Evolutionary conservation across 768 basidiomycete genomes (phyloP), one percentile per base, ranked within the genome.

Genomic region (Podaxis sp.): DNA sequence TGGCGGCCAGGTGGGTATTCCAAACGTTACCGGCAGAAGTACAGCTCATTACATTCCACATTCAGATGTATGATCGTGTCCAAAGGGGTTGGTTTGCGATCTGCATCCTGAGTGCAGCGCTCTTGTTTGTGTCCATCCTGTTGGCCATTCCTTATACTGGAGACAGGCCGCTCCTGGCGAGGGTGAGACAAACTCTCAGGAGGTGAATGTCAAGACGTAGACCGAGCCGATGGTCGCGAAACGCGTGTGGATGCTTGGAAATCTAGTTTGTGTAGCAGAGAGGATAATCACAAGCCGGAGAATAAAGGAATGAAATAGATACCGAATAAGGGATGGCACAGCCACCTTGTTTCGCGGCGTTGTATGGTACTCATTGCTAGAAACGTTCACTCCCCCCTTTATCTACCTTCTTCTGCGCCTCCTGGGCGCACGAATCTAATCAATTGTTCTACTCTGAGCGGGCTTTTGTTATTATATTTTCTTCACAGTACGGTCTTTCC

Each of bases 11-110:
- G 88, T 76, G 68, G 68, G 68, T 36, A 27, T 55, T 46, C 9
- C 55, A 41, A 40, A 33, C 13, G 40, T 19, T 22, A 17, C 50
- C 36, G 24, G 17, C 43, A 53, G 38, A 57, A 27, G 49, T 19
- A 37, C 56, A 57, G 19, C 65, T 25, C 11, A 33, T 59, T 53
- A 47, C 41, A 41, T 55, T 19, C 62, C 55, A 55, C 65, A 40
- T 41, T 8, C 40, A 91, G 88, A 78, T 91, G 25, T 90, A 88
- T 66, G 82, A 84, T 63, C 81, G 81, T 69, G 63, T 80, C 36
- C 71, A 61, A 33, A 72, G 77, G 15, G 90, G 90, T 6, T 91
- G 90, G 89, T 73, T 79, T 53, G 83, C 79, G 13, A 69, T 91
- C 6, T 86, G 81, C 64, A 66, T 83, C 25, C 69, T 89, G 13